A percentile compares a stretch with the other conserved stretches of the same genome.
Conservation (phyloP, 345 rosid genomes). For the Linum lewisii region DNA sequence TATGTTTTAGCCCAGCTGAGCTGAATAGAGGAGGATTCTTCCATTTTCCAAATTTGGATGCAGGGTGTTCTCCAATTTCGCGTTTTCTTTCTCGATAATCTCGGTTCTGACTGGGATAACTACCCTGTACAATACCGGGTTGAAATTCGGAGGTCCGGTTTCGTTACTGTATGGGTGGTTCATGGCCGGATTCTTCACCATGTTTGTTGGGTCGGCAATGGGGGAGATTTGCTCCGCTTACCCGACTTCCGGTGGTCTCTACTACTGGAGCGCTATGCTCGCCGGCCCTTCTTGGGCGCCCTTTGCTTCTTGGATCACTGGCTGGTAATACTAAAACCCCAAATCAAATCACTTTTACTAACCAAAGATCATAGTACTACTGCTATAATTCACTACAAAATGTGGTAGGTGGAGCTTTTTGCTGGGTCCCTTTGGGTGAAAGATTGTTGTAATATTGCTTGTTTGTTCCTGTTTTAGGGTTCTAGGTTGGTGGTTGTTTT, state of each 20-base stretch:
- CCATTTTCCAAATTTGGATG: constrained; percentile 5
- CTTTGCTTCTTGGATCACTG: constrained; percentile 90
- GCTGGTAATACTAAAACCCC: constrained; percentile 44
- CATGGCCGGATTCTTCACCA: constrained; percentile 64
- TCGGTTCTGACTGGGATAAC: constrained; percentile 91
- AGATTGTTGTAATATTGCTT: not conserved
- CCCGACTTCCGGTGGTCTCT: constrained; percentile 96
- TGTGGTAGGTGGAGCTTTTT: too few relatives aligned
- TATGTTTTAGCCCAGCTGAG: not conserved
- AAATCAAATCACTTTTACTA: too few relatives aligned
- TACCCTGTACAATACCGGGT: constrained; percentile 73
- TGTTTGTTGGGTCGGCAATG: constrained; percentile 83
- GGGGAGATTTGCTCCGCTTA: constrained; percentile 95
- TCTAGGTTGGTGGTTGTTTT: not conserved
- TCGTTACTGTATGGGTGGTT: constrained; percentile 88
- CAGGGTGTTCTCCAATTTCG: constrained; percentile 90
- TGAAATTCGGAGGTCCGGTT: constrained; percentile 71
- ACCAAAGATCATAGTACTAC: too few relatives aligned
- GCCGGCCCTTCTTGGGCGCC: constrained; percentile 91
- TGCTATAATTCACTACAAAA: too few relatives aligned
- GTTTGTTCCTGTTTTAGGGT: not conserved
- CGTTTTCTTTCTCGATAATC: constrained; percentile 85
- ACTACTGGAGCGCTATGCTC: constrained; percentile 98
- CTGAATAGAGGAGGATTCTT: not conserved
- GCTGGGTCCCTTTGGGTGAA: not conserved